These are phyloP conservation scores for Filobasidium floriforme DNA, from an alignment of 768 basidiomycete genomes.

Conservation along the genomic window DNA sequence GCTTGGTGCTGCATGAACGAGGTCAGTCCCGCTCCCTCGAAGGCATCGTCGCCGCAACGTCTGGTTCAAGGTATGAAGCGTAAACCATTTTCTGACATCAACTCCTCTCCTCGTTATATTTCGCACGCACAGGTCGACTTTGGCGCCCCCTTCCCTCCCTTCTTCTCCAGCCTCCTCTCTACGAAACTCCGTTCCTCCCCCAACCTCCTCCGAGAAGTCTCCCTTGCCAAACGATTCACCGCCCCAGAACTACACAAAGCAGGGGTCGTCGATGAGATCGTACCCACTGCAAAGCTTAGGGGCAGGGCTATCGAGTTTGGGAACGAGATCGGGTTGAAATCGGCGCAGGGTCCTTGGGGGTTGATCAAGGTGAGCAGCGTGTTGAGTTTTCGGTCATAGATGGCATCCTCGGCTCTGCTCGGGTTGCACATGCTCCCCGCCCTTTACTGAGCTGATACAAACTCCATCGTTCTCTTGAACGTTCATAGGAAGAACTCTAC, in stretches of 20 bases:
- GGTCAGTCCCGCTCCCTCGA: conserved; percentile 46
- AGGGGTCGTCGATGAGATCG: conserved; percentile 65
- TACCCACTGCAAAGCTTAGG: conserved; percentile 49
- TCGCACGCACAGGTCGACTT: conserved; percentile 54
- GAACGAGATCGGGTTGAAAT: conserved; percentile 30
- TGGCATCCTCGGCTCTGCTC: too few relatives aligned
- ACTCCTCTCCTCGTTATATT: too few relatives aligned
- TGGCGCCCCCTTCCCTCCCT: conserved; percentile 69
- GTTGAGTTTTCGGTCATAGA: neutral
- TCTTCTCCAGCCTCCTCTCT: conserved; percentile 58
- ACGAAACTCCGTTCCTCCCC: conserved; percentile 58
- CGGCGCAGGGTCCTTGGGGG: conserved; percentile 37
- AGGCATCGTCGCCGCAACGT: neutral
- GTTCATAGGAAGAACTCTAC: neutral
- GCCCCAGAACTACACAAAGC: conserved; percentile 60
- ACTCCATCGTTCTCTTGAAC: neutral
- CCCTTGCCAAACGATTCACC: conserved; percentile 69
- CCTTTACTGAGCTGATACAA: neutral
- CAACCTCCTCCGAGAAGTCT: conserved; percentile 60
- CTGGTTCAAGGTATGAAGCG: too few relatives aligned
- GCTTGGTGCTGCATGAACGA: conserved; percentile 93
- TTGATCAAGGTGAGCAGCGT: conserved; percentile 32
- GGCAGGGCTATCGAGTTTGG: conserved; percentile 33
- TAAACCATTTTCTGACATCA: too few relatives aligned
- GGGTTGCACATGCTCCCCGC: neutral